Evolutionary conservation across 805 yeast species (phyloP), one percentile per base, ranked within the genome.

Genomic region (Limtongozyma cylindracea): DNA sequence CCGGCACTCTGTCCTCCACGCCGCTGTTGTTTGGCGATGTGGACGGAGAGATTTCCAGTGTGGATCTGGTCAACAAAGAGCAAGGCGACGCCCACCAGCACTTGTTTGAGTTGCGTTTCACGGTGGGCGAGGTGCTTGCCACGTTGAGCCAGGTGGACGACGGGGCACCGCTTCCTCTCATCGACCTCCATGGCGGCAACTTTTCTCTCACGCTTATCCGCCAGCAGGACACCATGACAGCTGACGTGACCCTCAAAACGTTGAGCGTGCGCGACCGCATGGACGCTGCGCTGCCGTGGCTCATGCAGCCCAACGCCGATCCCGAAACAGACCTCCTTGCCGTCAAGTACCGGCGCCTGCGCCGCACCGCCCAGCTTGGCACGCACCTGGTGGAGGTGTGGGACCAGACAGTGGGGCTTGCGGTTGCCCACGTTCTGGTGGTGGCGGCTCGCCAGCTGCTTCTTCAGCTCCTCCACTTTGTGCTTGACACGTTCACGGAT

Each of bases 401-500:
- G 38, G 94, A 82, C 34, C 93, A 78, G 39, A 66, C 61, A 30
- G 59, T 82, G 4, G 52, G 60, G 6, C 47, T 88, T 22, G 55
- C 65, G 19, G 56, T 88, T 44, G 78, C 93, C 0, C 77, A 91
- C 9, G 60, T 88, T 24, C 63, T 63, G 28, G 55, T 73, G 17
- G 70, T 74, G 3, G 43, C 82, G 5, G 65, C 91, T 0, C 63
- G 95, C 21, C 72, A 64, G 35, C 72, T 91, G 1, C 44, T 74
- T 10, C 50, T 88, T 28, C 71, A 91, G 2, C 47, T 88, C 9
- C 44, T 84, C 29, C 84, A 80, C 39, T 88, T 70, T 39, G 53
- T 73, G 2, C 48, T 82, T 34, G 73, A 78, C 20, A 88, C 96
- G 0, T 88, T 88, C 39, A 72, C 94, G 0, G 70, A 70, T 41